A percentile compares a stretch with the other conserved stretches of the same genome.
These are phyloP conservation scores for Mycena metata DNA, from an alignment of 768 basidiomycete genomes.

Conservation along the genomic window DNA sequence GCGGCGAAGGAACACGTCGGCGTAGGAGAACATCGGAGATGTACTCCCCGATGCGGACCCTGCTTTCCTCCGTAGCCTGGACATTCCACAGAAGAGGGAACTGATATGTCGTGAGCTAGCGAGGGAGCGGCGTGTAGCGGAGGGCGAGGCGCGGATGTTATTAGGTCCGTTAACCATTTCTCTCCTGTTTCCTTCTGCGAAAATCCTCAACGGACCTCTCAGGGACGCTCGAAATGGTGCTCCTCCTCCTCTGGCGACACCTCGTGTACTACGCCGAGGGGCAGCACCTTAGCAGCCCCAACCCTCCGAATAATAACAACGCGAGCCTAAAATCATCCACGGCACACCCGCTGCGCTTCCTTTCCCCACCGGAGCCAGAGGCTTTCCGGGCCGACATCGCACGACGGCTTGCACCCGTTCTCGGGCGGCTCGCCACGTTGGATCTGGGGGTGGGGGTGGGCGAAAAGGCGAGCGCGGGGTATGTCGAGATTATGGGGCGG, in stretches of 20 bases:
- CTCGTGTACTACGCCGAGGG: constrained; percentile 72
- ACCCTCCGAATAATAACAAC: constrained; percentile 35
- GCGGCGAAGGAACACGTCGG: constrained; percentile 78
- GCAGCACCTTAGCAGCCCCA: constrained; percentile 46
- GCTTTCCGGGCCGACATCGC: constrained; percentile 71
- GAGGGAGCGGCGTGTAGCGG: constrained; percentile 54
- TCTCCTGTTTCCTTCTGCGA: background rate
- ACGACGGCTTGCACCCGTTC: constrained; percentile 64
- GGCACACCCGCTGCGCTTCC: constrained; percentile 65
- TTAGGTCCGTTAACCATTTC: constrained; percentile 73
- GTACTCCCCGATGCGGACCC: constrained; percentile 68
- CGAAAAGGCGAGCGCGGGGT: constrained; percentile 73
- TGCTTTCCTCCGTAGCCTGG: constrained; percentile 73
- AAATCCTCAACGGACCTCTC: background rate
- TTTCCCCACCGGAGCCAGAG: constrained; percentile 69
- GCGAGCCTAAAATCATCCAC: constrained; percentile 59
- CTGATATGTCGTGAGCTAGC: constrained; percentile 76
- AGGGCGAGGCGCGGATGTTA: constrained; percentile 64
- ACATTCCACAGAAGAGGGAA: constrained; percentile 76
- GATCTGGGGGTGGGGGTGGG: constrained; percentile 66
- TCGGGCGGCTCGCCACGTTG: constrained; percentile 67
- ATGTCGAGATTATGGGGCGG: constrained; percentile 82
- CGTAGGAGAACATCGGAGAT: constrained; percentile 79
- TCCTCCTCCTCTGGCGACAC: constrained; percentile 87
- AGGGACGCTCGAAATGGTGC: constrained; percentile 84